Percentiles rank a stretch among this genome's conserved stretches.
These are phyloP conservation scores for Ceratobasidium sp. DNA, from an alignment of 1,284 basidiomycete genomes.

Conservation along the genomic window DNA sequence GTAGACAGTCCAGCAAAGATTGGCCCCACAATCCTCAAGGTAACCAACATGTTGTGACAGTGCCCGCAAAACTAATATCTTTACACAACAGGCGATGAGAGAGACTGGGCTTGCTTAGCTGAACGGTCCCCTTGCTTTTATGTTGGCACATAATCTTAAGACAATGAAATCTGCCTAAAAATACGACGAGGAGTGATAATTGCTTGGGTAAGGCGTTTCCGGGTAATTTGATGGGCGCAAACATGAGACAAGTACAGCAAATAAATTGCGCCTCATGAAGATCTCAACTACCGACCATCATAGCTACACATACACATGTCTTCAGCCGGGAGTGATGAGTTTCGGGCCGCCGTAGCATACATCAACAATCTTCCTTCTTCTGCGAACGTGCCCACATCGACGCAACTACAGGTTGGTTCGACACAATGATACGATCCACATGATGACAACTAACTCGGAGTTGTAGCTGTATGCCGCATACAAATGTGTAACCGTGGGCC, in stretches of 20 bases:
- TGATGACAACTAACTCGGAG: neutral
- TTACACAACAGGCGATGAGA: constrained; percentile 76
- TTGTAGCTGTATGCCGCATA: constrained; percentile 86
- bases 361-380: constrained; percentile 69
- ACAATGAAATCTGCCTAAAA: constrained; percentile 18
- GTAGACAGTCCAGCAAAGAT: constrained; percentile 98
- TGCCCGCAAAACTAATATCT: constrained; percentile 28
- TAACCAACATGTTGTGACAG: constrained; percentile 55
- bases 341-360: constrained; percentile 73
- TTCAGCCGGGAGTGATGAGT: constrained; percentile 54
- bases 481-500: constrained; percentile 77
- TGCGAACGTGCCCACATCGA: constrained; percentile 65
- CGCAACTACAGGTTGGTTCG: constrained; percentile 78
- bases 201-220: neutral
- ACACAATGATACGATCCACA: neutral
- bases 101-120: constrained; percentile 81
- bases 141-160: constrained; percentile 13
- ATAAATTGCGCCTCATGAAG: neutral
- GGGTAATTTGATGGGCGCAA: neutral
- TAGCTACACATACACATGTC: constrained; percentile 15
- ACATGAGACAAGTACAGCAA: constrained; percentile 10
- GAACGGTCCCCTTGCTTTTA: neutral
- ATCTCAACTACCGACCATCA: constrained; percentile 8
- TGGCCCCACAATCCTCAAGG: constrained; percentile 87
- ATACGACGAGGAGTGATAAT: neutral